Conservation (phyloP, 2,329 filamentous ascomycete genomes). For the Aureobasidium sp. region DNA sequence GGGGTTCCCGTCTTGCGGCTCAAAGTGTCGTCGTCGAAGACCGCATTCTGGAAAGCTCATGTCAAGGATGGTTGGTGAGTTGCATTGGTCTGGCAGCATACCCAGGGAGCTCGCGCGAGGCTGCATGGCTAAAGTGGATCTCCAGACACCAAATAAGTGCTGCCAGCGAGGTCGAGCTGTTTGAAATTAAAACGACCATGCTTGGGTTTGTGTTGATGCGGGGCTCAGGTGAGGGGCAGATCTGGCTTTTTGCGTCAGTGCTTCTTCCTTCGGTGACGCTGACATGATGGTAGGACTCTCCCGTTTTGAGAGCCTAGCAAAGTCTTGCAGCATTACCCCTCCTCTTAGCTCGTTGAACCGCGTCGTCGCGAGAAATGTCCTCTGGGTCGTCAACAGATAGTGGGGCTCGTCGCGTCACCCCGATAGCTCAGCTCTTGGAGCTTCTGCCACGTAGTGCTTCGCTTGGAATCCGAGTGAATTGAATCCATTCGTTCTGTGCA, state of each 20-base stretch:
- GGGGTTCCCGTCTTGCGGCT: slow-evolving; percentile 11
- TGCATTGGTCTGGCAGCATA: background rate
- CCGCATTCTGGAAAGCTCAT: background rate
- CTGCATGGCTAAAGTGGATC: background rate
- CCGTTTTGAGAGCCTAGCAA: background rate
- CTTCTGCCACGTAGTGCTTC: slow-evolving; percentile 8
- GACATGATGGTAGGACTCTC: slow-evolving; percentile 6
- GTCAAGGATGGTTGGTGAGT: background rate
- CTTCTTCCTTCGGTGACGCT: slow-evolving; percentile 2
- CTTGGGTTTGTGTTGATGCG: background rate
- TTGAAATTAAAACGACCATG: background rate
- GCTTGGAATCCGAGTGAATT: slow-evolving; percentile 2
- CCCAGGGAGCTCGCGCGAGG: background rate
- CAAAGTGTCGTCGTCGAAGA: background rate
- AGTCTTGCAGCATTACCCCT: slow-evolving; percentile 4
- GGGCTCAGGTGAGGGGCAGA: slow-evolving; percentile 11
- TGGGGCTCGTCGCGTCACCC: slow-evolving; percentile 12
- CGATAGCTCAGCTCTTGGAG: slow-evolving; percentile 8
- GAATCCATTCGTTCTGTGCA: background rate
- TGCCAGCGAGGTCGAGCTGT: background rate
- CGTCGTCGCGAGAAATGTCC: slow-evolving; percentile 1
- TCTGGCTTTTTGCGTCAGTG: slow-evolving; percentile 6
- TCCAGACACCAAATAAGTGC: background rate
- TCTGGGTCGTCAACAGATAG: background rate
- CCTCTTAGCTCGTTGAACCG: slow-evolving; percentile 6